phyloP scores from a whole-genome alignment of 176 grass and related monocot genomes.

The Phyllostachys edulis region DNA sequence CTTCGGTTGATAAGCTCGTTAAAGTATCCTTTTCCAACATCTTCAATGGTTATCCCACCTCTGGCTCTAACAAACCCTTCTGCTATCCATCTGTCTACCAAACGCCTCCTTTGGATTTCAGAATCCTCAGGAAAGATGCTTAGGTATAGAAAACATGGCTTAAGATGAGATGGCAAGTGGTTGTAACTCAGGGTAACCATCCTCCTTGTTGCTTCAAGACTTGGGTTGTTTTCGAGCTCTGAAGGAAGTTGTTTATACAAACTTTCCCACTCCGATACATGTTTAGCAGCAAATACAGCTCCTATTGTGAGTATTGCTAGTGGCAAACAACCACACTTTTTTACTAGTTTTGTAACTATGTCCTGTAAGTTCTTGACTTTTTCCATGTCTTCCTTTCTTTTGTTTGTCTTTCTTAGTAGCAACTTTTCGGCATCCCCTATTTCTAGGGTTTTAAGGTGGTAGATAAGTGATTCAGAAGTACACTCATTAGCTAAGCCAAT shows the following conservation, averaged over 20 bases:
- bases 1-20: too few species aligned
- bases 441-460: conserved; percentile 13
- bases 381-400: background rate
- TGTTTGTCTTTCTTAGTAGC: conserved; percentile 13
- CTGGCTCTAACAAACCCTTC: background rate
- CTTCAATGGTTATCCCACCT: background rate
- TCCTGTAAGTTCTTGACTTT: background rate
- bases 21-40: background rate
- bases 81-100: conserved; percentile 32
- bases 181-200: conserved; percentile 19
- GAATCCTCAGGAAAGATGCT: conserved; percentile 39
- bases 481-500: conserved; percentile 9
- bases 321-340: conserved; percentile 19
- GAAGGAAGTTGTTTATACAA: background rate
- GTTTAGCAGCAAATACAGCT: background rate
- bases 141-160: conserved; percentile 30
- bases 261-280: background rate
- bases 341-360: conserved; percentile 3
- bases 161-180: conserved; percentile 34
- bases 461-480: conserved; percentile 7
- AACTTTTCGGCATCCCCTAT: conserved; percentile 1
- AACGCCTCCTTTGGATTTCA: background rate
- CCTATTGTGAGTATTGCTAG: conserved; percentile 30
- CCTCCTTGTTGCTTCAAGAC: conserved; percentile 1
- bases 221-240: conserved; percentile 27